These are phyloP conservation scores for Apiospora arundinis DNA, from an alignment of 2,329 filamentous ascomycete species.

Conservation along the genomic window DNA sequence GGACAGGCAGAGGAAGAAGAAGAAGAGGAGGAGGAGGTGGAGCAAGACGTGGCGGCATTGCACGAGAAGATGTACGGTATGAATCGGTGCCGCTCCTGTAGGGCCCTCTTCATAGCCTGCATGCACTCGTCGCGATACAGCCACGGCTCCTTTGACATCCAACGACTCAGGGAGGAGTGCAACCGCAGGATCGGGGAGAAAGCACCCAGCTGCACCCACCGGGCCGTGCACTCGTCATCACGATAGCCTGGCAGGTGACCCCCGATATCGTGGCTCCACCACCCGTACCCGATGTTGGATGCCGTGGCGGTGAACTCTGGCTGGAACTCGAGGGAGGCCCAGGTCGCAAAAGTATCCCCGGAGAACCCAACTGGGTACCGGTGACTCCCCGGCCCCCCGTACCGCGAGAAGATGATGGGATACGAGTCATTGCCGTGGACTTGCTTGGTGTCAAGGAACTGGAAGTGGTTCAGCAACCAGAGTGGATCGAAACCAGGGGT, in stretches of 20 bases:
- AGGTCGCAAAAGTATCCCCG: not conserved
- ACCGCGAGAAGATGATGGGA: slow-evolving; percentile 9
- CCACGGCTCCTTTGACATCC: slow-evolving; percentile 10
- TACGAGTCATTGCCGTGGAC: not conserved
- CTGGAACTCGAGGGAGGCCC: not conserved
- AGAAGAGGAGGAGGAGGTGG: not conserved
- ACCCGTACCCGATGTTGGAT: not conserved
- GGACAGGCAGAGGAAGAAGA: not conserved
- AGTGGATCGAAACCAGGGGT: slow-evolving; percentile 66
- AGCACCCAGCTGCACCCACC: not conserved
- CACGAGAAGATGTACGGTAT: not conserved
- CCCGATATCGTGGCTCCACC: slow-evolving; percentile 8
- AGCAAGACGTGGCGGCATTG: not conserved
- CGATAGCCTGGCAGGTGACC: not conserved
- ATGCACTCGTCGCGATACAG: not conserved
- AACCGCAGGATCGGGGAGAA: not conserved
- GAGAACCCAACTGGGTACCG: not conserved
- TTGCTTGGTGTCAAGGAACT: slow-evolving; percentile 60
- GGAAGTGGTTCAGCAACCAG: slow-evolving; percentile 70
- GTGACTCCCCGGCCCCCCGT: slow-evolving; percentile 2
- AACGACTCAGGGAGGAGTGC: not conserved
- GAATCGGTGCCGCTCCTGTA: not conserved
- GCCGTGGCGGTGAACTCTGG: not conserved
- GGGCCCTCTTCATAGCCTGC: not conserved
- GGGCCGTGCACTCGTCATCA: not conserved